Evolutionary conservation across 768 basidiomycete genomes (phyloP), one percentile per base, ranked within the genome.

Genomic region (Amanita muscaria): DNA sequence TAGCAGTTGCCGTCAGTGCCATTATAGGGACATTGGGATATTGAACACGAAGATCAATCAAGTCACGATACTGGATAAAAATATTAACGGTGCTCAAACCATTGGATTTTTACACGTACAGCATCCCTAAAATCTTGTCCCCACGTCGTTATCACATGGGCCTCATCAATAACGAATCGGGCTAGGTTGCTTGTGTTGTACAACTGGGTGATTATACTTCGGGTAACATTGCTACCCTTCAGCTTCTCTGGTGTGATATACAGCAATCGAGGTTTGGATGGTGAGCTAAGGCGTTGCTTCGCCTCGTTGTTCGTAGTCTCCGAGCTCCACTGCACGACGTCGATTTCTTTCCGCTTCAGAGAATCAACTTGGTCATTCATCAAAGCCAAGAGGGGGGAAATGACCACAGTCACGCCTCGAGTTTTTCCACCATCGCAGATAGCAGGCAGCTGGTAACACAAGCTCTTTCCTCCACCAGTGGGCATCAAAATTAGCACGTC

Each of bases 401-500:
- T 73, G 23, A 99, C 92, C 43, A 99, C 70, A 0, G 92, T 90
- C 3, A 96, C 78, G 25, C 93, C 91, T 42, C 66, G 68, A 0
- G 86, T 89, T 55, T 66, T 74, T 1, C 88, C 89, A 5, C 64
- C 65, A 29, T 64, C 63, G 55, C 91, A 88, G 25, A 96, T 72
- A 2, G 91, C 93, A 0, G 96, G 96, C 1, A 98, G 79, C 59
- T 97, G 82, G 61, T 82, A 91, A 53, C 85, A 90, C 30, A 92
- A 67, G 54, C 83, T 87, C 64, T 93, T 92, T 1, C 90, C 90
- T 3, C 91, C 91, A 27, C 91, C 92, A 1, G 96, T 99, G 1
- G 96, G 96, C 79, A 97, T 93, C 6, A 98, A 73, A 14, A 97
- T 88, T 52, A 98, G 91, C 14, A 90, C 88, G 56, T 98, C 94